Conservation (phyloP, 2,329 filamentous ascomycete genomes). For the Huntiella savannae region DNA sequence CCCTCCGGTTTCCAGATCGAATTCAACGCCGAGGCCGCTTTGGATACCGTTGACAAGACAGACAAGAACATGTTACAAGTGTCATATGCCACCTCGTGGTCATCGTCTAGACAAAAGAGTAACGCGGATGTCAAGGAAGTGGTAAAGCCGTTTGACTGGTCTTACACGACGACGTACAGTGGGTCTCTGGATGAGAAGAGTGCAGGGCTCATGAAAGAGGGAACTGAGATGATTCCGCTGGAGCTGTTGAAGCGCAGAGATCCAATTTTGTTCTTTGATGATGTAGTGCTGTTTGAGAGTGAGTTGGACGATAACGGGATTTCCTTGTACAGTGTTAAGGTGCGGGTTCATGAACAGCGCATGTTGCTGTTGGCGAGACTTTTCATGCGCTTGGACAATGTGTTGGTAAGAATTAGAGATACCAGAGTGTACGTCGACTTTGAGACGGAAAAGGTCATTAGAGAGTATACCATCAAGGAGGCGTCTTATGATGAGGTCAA, state of each 20-base stretch:
- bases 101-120: conserved; percentile 46
- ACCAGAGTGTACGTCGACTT: conserved; percentile 90
- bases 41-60: conserved; percentile 88
- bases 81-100: conserved; percentile 79
- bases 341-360: conserved; percentile 78
- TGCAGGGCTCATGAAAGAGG: conserved; percentile 6
- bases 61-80: conserved; percentile 81
- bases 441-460: conserved; percentile 52
- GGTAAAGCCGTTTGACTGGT: conserved; percentile 96
- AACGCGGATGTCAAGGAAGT: conserved; percentile 72
- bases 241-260: conserved; percentile 75
- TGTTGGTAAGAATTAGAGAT: conserved; percentile 71
- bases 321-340: conserved; percentile 71
- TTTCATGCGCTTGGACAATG: conserved; percentile 85
- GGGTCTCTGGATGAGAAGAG: conserved; percentile 38
- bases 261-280: conserved; percentile 91
- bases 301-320: conserved; percentile 97
- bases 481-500: conserved; percentile 59
- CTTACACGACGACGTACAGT: conserved; percentile 74
- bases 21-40: conserved; percentile 72
- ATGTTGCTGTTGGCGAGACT: conserved; percentile 71
- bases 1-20: conserved; percentile 56
- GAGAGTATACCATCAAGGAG: conserved; percentile 84
- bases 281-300: conserved; percentile 90
- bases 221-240: conserved; percentile 44